A percentile compares a stretch with the other conserved stretches of the same genome.
These are phyloP conservation scores for Selaginella moellendorffii DNA, from an alignment of 75 land plant species.

Conservation along the genomic window DNA sequence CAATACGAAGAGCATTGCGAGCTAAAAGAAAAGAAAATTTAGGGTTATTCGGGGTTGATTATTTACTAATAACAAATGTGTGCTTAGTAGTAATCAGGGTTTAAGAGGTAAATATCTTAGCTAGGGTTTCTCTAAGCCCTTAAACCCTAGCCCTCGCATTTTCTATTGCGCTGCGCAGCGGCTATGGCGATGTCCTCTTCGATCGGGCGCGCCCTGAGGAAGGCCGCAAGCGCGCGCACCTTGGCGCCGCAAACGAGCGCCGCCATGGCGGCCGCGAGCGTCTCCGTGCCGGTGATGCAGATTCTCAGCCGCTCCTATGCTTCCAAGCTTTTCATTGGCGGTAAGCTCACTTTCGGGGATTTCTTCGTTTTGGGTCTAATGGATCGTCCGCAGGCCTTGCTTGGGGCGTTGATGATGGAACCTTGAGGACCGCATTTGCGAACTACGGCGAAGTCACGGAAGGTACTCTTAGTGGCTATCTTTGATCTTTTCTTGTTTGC, in stretches of 20 bases:
- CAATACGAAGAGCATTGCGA: not conserved
- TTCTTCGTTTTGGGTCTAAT: not conserved
- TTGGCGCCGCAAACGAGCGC: too few species aligned
- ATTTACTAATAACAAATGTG: too few species aligned
- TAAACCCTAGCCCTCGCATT: not conserved
- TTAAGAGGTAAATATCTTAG: not conserved
- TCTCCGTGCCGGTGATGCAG: not conserved
- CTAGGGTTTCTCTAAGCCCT: not conserved
- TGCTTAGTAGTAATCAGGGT: not conserved
- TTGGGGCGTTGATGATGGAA: conserved; percentile 6
- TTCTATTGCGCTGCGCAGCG: not conserved
- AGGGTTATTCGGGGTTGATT: not conserved
- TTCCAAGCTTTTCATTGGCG: conserved; percentile 15
- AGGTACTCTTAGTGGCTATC: conserved; percentile 10
- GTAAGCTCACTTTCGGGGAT: not conserved
- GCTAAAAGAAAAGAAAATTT: not conserved
- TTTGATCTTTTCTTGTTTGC: not conserved
- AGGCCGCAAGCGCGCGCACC: not conserved
- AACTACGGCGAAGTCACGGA: conserved; percentile 14
- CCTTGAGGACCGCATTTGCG: conserved; percentile 10
- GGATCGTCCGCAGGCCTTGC: conserved; percentile 7
- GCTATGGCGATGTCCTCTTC: not conserved
- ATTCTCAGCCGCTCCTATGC: conserved; percentile 6
- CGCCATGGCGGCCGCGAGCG: not conserved
- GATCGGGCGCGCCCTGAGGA: not conserved